phyloP scores from a whole-genome alignment of 345 rosid species.

The Raphanus sativus region DNA sequence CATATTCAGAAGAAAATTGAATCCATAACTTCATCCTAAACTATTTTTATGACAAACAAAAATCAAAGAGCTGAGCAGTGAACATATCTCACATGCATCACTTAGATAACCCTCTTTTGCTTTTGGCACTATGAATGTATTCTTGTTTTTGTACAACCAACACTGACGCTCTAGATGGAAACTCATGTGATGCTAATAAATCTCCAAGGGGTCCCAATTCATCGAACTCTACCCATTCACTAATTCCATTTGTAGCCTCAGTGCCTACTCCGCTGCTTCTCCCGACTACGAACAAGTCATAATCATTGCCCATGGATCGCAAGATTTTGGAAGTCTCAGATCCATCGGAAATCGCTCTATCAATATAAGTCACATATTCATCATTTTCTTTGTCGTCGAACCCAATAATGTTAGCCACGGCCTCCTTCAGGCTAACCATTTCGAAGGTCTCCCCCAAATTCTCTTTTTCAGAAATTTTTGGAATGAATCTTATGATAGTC shows the following conservation, averaged over 20 bases:
- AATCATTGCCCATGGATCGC: slow-evolving; percentile 36
- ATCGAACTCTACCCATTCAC: slow-evolving; percentile 57
- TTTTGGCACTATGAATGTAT: slow-evolving; percentile 15
- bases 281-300: slow-evolving; percentile 51
- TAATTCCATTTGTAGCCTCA: slow-evolving; percentile 42
- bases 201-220: slow-evolving; percentile 66
- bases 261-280: slow-evolving; percentile 36
- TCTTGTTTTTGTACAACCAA: slow-evolving; percentile 38
- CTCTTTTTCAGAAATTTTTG: slow-evolving; percentile 7
- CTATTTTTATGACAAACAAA: background rate
- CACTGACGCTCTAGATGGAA: slow-evolving; percentile 37
- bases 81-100: slow-evolving; percentile 5
- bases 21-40: slow-evolving; percentile 3
- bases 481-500: slow-evolving; percentile 38
- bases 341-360: slow-evolving; percentile 40
- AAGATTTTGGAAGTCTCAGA: slow-evolving; percentile 40
- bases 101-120: background rate
- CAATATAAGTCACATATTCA: slow-evolving; percentile 21
- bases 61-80: background rate
- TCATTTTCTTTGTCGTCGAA: background rate
- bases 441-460: slow-evolving; percentile 24
- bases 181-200: slow-evolving; percentile 52
- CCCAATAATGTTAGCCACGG: slow-evolving; percentile 8
- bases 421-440: slow-evolving; percentile 28
- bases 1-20: no score